Conservation (phyloP, 2,329 filamentous ascomycete genomes). For the Trichothecium sympodiale region DNA sequence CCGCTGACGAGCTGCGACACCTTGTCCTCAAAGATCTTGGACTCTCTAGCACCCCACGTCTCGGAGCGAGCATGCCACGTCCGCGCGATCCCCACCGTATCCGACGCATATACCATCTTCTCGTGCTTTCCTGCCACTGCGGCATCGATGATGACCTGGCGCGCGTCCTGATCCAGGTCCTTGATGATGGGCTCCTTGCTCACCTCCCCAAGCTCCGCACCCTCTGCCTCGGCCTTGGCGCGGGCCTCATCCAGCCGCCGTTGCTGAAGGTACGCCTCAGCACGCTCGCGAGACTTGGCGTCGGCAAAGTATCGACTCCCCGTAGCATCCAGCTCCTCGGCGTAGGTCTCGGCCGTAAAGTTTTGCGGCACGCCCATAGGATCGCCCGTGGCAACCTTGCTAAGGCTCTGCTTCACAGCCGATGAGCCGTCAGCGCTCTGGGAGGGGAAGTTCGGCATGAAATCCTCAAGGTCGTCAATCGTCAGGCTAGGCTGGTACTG, state of each 20-base stretch:
- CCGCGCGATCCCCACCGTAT: constrained; percentile 21
- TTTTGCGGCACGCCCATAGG: constrained; percentile 18
- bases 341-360: constrained; percentile 18
- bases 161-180: constrained; percentile 20
- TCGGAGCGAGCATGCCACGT: constrained; percentile 25
- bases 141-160: constrained; percentile 18
- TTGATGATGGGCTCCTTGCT: constrained; percentile 15
- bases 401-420: constrained; percentile 23
- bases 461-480: constrained; percentile 16
- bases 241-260: constrained; percentile 10
- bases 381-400: constrained; percentile 22
- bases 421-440: constrained; percentile 17
- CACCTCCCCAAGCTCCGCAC: constrained; percentile 8
- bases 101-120: constrained; percentile 15
- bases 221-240: constrained; percentile 7
- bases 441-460: constrained; percentile 18
- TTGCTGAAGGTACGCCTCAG: constrained; percentile 18
- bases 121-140: constrained; percentile 26
- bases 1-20: constrained; percentile 18
- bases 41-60: constrained; percentile 22
- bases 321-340: constrained; percentile 15
- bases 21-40: constrained; percentile 28
- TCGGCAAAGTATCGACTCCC: constrained; percentile 22
- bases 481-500: constrained; percentile 22
- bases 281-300: constrained; percentile 14